Evolutionary conservation across 2,329 filamentous ascomycete genomes (phyloP).

Genomic region (Diplocarpon rosae): DNA sequence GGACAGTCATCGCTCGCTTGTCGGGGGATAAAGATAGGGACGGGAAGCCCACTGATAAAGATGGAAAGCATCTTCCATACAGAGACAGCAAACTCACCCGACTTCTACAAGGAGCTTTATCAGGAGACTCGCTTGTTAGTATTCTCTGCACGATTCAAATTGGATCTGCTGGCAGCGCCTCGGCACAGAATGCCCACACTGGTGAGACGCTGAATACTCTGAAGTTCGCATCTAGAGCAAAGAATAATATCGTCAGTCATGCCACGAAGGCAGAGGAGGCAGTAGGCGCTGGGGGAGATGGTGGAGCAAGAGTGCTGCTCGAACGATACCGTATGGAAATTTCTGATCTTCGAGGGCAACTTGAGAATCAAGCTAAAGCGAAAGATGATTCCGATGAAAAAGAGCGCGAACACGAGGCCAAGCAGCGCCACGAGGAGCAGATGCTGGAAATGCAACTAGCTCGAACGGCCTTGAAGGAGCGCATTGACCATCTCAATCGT

Average conservation of each 20-base stretch:
- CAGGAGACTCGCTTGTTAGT: conserved; percentile 87
- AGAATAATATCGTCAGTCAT: conserved; percentile 96
- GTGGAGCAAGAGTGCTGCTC: conserved; percentile 74
- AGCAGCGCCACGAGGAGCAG: conserved; percentile 86
- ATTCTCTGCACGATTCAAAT: conserved; percentile 96
- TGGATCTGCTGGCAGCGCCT: conserved; percentile 61
- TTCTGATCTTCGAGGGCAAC: conserved; percentile 63
- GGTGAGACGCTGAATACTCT: conserved; percentile 89
- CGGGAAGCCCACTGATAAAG: conserved; percentile 61
- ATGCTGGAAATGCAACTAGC: conserved; percentile 98
- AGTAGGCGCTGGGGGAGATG: conserved; percentile 67
- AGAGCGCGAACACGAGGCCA: conserved; percentile 65
- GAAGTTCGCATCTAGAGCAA: conserved; percentile 91
- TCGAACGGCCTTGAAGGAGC: conserved; percentile 88
- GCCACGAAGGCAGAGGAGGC: conserved; percentile 92
- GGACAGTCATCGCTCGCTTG: conserved; percentile 88
- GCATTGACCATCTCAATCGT: conserved; percentile 92
- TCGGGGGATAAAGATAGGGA: conserved; percentile 81
- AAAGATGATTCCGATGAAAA: conserved; percentile 61
- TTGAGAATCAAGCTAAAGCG: conserved; percentile 69
- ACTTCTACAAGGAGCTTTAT: conserved; percentile 81
- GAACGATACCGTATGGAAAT: conserved; percentile 95
- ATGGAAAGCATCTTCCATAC: conserved; percentile 88
- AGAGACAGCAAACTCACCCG: conserved; percentile 95
- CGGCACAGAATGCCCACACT: conserved; percentile 62